Evolutionary conservation across 2,329 filamentous ascomycete species (phyloP).

Genomic region (Fusarium graminum): DNA sequence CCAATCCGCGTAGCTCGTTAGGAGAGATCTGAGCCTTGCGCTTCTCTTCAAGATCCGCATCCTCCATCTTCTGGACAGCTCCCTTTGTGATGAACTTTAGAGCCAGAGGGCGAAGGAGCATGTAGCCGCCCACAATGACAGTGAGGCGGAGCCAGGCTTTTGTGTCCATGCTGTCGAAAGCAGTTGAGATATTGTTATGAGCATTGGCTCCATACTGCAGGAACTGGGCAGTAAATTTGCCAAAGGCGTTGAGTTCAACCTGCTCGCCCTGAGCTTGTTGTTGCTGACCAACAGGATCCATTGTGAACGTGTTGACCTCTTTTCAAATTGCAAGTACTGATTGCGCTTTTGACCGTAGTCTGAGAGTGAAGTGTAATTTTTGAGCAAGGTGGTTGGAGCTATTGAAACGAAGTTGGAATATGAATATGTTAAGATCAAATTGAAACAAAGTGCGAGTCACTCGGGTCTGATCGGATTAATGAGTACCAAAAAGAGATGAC

Average conservation of each 20-base stretch:
- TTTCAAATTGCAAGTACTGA: neutral
- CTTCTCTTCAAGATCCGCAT: conserved; percentile 66
- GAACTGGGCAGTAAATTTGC: conserved; percentile 52
- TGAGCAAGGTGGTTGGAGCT: conserved; percentile 7
- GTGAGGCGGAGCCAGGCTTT: conserved; percentile 76
- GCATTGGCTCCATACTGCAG: conserved; percentile 56
- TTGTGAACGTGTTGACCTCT: conserved; percentile 16
- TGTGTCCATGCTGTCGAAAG: conserved; percentile 64
- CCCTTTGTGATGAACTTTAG: conserved; percentile 74
- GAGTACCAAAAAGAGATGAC: conserved; percentile 2
- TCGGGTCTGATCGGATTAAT: neutral
- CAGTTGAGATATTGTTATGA: conserved; percentile 62
- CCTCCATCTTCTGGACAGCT: conserved; percentile 74
- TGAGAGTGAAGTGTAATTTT: conserved; percentile 6
- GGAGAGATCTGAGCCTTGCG: conserved; percentile 71
- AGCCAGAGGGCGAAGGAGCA: conserved; percentile 79
- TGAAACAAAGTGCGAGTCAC: neutral
- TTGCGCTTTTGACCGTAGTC: neutral
- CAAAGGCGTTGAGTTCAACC: conserved; percentile 52
- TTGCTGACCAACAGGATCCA: conserved; percentile 47
- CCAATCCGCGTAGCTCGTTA: conserved; percentile 72
- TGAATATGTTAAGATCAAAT: neutral
- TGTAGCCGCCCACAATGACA: conserved; percentile 78
- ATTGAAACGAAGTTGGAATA: conserved; percentile 3
- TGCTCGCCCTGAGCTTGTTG: conserved; percentile 47